Base-by-base conservation (phyloP, 2,329 filamentous ascomycete genomes). In the Aspergillus sclerotialis region DNA sequence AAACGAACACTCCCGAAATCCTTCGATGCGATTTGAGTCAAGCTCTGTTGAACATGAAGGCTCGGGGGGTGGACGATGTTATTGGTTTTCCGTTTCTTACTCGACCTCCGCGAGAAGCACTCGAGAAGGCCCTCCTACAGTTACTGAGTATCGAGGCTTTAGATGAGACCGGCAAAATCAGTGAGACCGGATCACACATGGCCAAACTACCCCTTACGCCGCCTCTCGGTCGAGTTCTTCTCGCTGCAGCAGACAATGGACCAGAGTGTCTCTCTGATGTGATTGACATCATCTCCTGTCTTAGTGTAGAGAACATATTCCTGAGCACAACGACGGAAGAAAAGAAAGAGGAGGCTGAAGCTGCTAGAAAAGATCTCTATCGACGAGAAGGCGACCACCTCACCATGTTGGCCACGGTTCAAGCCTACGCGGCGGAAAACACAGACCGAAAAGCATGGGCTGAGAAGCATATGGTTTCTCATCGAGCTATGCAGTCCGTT, bases 31-130 rank as follows among this genome's bases (percentile, higher is more conserved):
- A 98, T 57, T 75, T 96, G 5, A 77, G 88, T 13, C 82, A 87
- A 21, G 84, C 90, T 0, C 72, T 95, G 1, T 68, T 98, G 7
- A 94, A 85, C 0, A 93, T 98, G 83, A 95, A 94, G 59, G 88
- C 90, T 1, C 77, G 88, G 35, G 88, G 89, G 0, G 80, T 96
- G 9, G 73, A 84, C 16, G 82, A 96, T 52, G 76, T 94, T 2
- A 68, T 88, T 13, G 68, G 72, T 0, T 98, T 98, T 42, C 87
- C 90, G 0, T 77, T 95, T 30, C 80, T 96, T 56, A 88, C 94
- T 36, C 73, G 76, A 1, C 92, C 92, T 0, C 79, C 84, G 7
- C 64, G 78, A 3, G 82, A 93, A 43, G 75, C 84, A 0, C 75
- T 95, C 32, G 80, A 90, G 48, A 87, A 87, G 46, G 88, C 89